Percentiles rank a stretch among this genome's conserved stretches.
Evolutionary conservation across 2,329 filamentous ascomycete genomes (phyloP).

Genomic region (Rhynchosporium secalis): DNA sequence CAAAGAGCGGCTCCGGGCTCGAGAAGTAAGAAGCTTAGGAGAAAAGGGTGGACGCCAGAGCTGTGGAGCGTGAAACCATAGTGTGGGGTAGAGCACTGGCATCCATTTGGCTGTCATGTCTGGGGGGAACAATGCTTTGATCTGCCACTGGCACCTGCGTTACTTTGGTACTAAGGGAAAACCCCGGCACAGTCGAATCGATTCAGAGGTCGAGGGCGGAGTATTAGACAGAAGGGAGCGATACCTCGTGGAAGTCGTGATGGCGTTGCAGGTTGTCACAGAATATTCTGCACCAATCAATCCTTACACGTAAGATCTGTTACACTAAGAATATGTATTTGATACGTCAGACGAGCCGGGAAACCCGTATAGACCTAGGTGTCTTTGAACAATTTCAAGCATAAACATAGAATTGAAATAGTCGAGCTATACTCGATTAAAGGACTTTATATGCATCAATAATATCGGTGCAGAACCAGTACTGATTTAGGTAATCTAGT

Average conservation of each 20-base stretch:
- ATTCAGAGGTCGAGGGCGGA: too few relatives aligned
- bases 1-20: slow-evolving; percentile 48
- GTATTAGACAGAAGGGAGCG: neutral
- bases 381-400: slow-evolving; percentile 12
- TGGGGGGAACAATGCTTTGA: neutral
- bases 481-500: too few relatives aligned
- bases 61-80: slow-evolving; percentile 49
- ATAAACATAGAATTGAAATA: too few relatives aligned
- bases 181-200: too few relatives aligned
- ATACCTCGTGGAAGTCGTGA: neutral
- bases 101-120: neutral
- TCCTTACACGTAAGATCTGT: neutral
- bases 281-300: slow-evolving; percentile 10
- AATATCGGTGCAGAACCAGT: too few relatives aligned
- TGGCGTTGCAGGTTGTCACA: slow-evolving; percentile 1
- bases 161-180: neutral
- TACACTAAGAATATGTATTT: slow-evolving; percentile 6
- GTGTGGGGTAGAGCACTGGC: slow-evolving; percentile 1
- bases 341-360: neutral
- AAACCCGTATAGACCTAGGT: slow-evolving; percentile 10
- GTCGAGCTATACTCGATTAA: too few relatives aligned
- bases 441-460: too few relatives aligned
- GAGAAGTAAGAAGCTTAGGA: slow-evolving; percentile 59
- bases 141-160: neutral
- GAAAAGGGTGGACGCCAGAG: slow-evolving; percentile 63